phyloP scores from a whole-genome alignment of 2,329 filamentous ascomycete species.

The Aspergillus nomiae region DNA sequence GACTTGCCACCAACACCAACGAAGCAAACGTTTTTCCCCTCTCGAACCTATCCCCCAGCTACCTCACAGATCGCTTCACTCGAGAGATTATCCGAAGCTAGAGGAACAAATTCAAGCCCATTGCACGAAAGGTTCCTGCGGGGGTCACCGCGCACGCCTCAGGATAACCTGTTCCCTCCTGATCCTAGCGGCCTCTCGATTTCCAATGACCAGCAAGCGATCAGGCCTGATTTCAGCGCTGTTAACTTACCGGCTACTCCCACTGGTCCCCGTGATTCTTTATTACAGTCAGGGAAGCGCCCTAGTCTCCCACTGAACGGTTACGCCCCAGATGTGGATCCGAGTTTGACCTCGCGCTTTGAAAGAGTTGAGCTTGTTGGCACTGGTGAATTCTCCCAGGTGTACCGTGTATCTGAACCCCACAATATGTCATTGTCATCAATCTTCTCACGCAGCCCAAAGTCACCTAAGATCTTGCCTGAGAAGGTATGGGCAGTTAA shows the following conservation, averaged over 20 bases:
- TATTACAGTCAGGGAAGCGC: conserved; percentile 60
- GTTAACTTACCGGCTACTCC: conserved; percentile 75
- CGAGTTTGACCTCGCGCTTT: conserved; percentile 73
- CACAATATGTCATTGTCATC: conserved; percentile 39
- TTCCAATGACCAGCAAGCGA: conserved; percentile 54
- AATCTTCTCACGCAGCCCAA: conserved; percentile 48
- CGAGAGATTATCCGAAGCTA: conserved; percentile 36
- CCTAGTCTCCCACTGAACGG: conserved; percentile 71
- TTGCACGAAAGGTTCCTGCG: conserved; percentile 57
- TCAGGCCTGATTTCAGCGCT: conserved; percentile 44
- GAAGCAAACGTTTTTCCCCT: conserved; percentile 56
- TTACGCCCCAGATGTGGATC: conserved; percentile 73
- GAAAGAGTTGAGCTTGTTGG: conserved; percentile 78
- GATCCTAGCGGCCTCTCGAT: conserved; percentile 85
- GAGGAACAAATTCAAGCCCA: conserved; percentile 54
- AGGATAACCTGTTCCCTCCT: conserved; percentile 70
- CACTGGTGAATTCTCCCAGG: conserved; percentile 88
- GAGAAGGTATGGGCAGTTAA: conserved; percentile 85
- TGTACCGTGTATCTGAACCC: conserved; percentile 72
- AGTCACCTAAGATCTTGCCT: conserved; percentile 57
- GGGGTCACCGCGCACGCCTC: conserved; percentile 74
- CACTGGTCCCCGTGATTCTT: conserved; percentile 65
- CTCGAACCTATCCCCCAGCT: conserved; percentile 37
- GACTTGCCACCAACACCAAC: conserved; percentile 94
- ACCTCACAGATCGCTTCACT: conserved; percentile 37